Conservation (phyloP, 208 protist species). For the Trichomonas gallinae region DNA sequence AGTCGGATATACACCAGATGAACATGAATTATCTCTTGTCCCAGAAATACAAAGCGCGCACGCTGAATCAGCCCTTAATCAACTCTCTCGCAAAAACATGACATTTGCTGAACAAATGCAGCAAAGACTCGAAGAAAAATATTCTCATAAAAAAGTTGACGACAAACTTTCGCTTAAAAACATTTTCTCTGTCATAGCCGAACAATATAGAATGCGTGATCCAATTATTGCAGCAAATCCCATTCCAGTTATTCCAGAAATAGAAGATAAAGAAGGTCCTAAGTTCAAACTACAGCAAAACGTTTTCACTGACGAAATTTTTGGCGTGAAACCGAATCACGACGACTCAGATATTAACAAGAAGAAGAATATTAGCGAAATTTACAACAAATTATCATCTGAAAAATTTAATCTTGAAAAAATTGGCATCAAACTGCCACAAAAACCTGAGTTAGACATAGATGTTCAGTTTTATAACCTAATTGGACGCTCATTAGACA, state of each 20-base stretch:
- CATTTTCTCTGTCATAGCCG: background rate
- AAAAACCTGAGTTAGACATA: background rate
- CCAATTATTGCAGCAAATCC: background rate
- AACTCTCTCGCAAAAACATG: background rate
- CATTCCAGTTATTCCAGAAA: background rate
- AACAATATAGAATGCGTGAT: background rate
- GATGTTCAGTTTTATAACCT: background rate
- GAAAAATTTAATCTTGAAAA: background rate
- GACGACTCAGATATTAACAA: background rate
- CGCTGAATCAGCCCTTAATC: background rate
- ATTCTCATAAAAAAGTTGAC: background rate
- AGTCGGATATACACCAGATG: background rate
- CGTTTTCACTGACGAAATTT: background rate
- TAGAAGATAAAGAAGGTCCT: background rate
- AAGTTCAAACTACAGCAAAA: background rate
- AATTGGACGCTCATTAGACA: background rate
- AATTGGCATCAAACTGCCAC: background rate
- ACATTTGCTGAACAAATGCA: background rate
- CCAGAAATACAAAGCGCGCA: background rate
- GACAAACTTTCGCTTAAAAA: background rate
- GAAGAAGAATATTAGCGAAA: background rate
- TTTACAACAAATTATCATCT: background rate
- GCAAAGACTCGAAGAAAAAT: background rate
- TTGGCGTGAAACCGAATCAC: background rate
- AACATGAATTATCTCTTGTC: background rate